Evolutionary conservation across 1,139 yeast genomes (phyloP), one percentile per base, ranked within the genome.

Genomic region (Kluyveromyces marxianus): DNA sequence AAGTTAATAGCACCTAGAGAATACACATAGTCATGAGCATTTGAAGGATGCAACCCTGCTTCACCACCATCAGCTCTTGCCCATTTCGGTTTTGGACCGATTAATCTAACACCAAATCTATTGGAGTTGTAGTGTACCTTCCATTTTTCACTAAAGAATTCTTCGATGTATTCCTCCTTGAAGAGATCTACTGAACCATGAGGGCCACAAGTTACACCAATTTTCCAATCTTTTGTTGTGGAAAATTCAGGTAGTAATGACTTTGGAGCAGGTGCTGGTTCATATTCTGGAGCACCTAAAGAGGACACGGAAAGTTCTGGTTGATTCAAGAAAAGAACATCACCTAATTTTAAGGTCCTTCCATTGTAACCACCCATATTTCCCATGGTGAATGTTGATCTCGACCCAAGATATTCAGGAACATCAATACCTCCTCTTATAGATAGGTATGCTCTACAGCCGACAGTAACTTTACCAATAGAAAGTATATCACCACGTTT

Each of bases 41-140:
- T 92, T 21, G 97, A 89, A 46, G 98, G 98, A 70, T 92, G 98
- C 62, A 90, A 72, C 48, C 98, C 98, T 50, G 95, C 97, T 62
- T 89, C 96, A 48, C 97, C 98, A 68, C 97, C 98, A 66, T 89
- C 96, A n/a, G 75, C 66, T 69, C 97, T 80, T 7, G 97, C 96
- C 97, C 97, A 92, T 61, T 78, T 75, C 6, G 97, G 98, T 66
- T 89, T 90, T 49, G 97, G 97, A 42, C 97, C 98, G 53, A 86
- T 81, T 56, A 92, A 73, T 63, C 97, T 79, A 38, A 92, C 95
- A 63, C 97, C 98, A 67, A 90, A 90, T 67, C 97, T 77, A 69
- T 92, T 92, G 36, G 97, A 89, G 69, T 92, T 92, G 72, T 92
- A 92, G 65, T 92, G 97, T 41, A 90, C 90, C 67, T 89, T 90